Percentiles rank a stretch among this genome's conserved stretches.
phyloP scores from a whole-genome alignment of 2,329 filamentous ascomycete species.

The Pseudogymnoascus sp. region DNA sequence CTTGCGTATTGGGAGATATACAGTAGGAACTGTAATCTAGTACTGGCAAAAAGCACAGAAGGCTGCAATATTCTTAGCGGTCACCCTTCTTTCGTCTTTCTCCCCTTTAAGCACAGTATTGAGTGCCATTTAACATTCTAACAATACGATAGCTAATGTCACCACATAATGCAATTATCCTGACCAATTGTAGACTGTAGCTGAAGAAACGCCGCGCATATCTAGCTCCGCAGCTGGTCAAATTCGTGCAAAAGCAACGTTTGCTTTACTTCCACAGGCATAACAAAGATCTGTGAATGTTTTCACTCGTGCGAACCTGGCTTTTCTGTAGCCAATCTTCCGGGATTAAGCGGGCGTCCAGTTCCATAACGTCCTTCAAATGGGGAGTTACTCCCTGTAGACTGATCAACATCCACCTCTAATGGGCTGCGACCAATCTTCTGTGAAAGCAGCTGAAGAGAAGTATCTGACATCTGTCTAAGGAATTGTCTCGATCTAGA shows the following conservation, averaged over 20 bases:
- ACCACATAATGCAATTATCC: not conserved
- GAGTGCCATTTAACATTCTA: not conserved
- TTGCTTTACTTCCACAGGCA: not conserved
- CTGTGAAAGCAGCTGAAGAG: slow-evolving; percentile 24
- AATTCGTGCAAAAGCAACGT: not conserved
- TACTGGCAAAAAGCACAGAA: not conserved
- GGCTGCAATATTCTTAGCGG: not conserved
- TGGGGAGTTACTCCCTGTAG: not conserved
- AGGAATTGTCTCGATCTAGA: slow-evolving; percentile 18
- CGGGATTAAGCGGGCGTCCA: slow-evolving; percentile 11
- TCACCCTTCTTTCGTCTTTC: not conserved
- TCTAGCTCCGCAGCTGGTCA: not conserved
- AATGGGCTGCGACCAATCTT: not conserved
- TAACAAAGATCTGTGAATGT: not conserved
- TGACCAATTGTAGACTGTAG: no score
- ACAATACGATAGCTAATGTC: not conserved
- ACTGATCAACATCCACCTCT: not conserved
- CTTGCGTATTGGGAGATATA: not conserved
- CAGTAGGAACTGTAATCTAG: not conserved
- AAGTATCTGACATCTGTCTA: slow-evolving; percentile 27
- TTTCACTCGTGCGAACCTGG: not conserved
- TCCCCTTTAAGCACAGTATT: not conserved
- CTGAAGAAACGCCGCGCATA: no score
- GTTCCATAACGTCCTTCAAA: slow-evolving; percentile 12
- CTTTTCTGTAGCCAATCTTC: not conserved